These are phyloP conservation scores for Austroboletus eburneus DNA, from an alignment of 768 basidiomycete species.

Conservation along the genomic window DNA sequence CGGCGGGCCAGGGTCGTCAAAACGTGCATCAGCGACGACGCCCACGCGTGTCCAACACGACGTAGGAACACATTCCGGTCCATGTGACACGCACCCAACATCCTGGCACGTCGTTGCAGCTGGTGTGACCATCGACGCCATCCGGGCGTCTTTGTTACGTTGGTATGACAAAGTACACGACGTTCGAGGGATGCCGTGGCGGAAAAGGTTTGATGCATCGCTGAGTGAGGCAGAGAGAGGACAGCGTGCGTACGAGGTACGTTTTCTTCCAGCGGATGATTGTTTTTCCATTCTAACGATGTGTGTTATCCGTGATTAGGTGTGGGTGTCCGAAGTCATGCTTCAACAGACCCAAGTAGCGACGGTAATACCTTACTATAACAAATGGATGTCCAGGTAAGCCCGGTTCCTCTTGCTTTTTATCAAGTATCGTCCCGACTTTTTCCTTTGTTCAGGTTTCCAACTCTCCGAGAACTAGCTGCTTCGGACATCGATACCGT, in stretches of 20 bases:
- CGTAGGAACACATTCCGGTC: too few species aligned
- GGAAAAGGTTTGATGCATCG: slow-evolving; percentile 62
- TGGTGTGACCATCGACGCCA: slow-evolving; percentile 23
- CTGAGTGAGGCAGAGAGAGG: slow-evolving; percentile 56
- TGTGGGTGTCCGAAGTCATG: slow-evolving; percentile 94
- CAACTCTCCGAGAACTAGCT: slow-evolving; percentile 74
- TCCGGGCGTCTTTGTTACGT: slow-evolving; percentile 47
- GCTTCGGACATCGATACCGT: slow-evolving; percentile 75
- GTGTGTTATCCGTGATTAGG: slow-evolving; percentile 41
- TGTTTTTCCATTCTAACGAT: too few species aligned
- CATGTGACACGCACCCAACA: slow-evolving; percentile 41
- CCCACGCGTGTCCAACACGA: too few species aligned
- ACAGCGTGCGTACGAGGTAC: slow-evolving; percentile 90
- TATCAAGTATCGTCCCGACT: neutral
- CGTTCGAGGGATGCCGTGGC: slow-evolving; percentile 87
- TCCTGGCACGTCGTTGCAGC: slow-evolving; percentile 46
- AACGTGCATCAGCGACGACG: too few species aligned
- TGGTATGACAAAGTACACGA: slow-evolving; percentile 75
- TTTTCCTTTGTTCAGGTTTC: slow-evolving; percentile 52
- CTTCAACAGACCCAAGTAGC: slow-evolving; percentile 93
- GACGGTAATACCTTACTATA: slow-evolving; percentile 94
- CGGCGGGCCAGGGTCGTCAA: slow-evolving; percentile 12
- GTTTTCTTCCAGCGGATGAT: slow-evolving; percentile 6
- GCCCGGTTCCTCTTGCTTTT: slow-evolving; percentile 17
- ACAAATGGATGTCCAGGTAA: slow-evolving; percentile 79